These are phyloP conservation scores for Schoenoplectus tabernaemontani DNA, from an alignment of 202 grass and related monocot species.

Conservation along the genomic window DNA sequence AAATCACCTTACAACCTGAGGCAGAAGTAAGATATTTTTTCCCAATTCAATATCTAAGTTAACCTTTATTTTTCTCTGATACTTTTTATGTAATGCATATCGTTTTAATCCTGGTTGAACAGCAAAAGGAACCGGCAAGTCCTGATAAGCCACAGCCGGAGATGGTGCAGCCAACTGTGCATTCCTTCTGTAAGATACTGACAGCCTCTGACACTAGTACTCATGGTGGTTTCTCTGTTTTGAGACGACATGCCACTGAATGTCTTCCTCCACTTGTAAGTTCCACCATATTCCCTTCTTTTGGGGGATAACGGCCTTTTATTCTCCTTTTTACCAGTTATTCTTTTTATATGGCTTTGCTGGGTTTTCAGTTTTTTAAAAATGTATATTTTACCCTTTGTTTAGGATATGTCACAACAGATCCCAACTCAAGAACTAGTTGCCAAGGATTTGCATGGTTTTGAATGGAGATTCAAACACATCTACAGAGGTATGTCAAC, in stretches of 20 bases:
- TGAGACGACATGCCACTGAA: conserved; percentile 84
- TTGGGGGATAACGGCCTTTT: conserved; percentile 6
- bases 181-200: conserved; percentile 97
- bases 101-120: conserved; percentile 21
- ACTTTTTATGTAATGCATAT: neutral
- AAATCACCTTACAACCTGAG: conserved; percentile 79
- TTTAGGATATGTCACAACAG: conserved; percentile 73
- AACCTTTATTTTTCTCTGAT: neutral
- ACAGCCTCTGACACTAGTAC: conserved; percentile 98
- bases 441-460: conserved; percentile 68
- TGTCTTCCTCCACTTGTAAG: conserved; percentile 52
- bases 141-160: conserved; percentile 36
- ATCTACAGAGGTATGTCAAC: conserved; percentile 68
- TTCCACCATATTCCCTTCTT: neutral
- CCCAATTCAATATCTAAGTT: neutral
- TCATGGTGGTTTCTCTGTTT: conserved; percentile 93
- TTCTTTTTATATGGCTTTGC: neutral
- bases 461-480: conserved; percentile 98
- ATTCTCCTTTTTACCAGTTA: neutral
- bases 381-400: neutral
- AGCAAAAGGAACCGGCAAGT: conserved; percentile 50
- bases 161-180: conserved; percentile 37
- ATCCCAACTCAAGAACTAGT: conserved; percentile 84
- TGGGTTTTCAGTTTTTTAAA: neutral
- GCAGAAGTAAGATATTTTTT: conserved; percentile 34